Base-by-base conservation (phyloP, 108 stramenopile genomes). In the Ochromonas danica region DNA sequence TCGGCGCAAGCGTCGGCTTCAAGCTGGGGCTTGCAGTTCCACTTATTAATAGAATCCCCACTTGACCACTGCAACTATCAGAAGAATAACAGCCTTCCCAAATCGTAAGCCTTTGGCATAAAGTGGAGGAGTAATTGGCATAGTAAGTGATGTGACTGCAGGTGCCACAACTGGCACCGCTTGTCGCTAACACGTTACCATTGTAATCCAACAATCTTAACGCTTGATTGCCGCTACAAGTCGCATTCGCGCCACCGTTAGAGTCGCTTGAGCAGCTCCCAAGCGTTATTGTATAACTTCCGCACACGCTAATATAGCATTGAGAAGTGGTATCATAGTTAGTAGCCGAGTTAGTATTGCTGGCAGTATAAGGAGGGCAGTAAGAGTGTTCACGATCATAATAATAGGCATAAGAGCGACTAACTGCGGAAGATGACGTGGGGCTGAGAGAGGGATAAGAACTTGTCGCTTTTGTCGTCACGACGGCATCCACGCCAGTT, bases 81-180 rank as follows among this genome's bases (percentile, higher is more conserved):
- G 51, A 10, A 22, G 51, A 57, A 57, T 57, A 57, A 57, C 51
- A 57, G 22, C 51, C 51, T 57, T 57, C 51, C 51, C 51, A 57
- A 22, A 57, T 57, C 10, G 17, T 57, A 22, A 17, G 22, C 22
- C 17, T 57, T 22, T 57, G 51, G 22, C 51, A 57, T n/a, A n/a
- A n/a, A n/a, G n/a, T 57, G 22, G 51, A 57, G 10, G 51, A 57
- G 51, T 57, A 57, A 57, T 10, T 17, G 51, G 51, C 17, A 57
- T 17, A 10, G 22, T 57, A 57, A 22, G 51, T 57, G 17, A 57
- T 17, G 17, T 57, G 17, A 17, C 17, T 22, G 22, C 51, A 57
- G 51, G 17, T 22, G 22, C 51, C 51, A 57, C 51, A 57, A 17
- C 17, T 57, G 10, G 51, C 22, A 57, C 17, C 22, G 22, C 51